phyloP scores from a whole-genome alignment of 148 eudicot genomes.

The Simmondsia chinensis region DNA sequence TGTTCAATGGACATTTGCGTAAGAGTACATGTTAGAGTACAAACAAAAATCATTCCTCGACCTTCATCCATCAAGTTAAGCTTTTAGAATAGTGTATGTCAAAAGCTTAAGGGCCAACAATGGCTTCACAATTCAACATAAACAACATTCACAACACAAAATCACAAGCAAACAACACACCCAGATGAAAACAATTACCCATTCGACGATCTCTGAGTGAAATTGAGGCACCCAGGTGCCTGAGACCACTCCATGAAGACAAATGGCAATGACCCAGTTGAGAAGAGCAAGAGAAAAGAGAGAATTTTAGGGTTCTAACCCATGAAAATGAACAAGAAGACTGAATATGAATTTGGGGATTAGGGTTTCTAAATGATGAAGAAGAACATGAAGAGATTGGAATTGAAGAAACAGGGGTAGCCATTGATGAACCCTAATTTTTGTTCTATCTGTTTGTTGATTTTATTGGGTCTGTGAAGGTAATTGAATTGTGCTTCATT shows the following conservation, averaged over 20 bases:
- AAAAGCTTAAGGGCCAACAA: too few relatives aligned
- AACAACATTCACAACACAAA: neutral
- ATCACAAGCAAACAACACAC: neutral
- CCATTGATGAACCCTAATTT: too few relatives aligned
- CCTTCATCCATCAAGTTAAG: too few relatives aligned
- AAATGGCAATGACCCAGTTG: conserved; percentile 41
- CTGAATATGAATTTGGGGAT: conserved; percentile 17
- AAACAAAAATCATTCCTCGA: too few relatives aligned
- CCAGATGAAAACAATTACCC: conserved; percentile 30
- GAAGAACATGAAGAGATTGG: conserved; percentile 17
- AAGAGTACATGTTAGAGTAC: too few relatives aligned
- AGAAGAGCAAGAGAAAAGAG: conserved; percentile 20
- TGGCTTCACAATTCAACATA: too few relatives aligned
- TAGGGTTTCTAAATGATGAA: conserved; percentile 11
- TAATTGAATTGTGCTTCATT: too few relatives aligned
- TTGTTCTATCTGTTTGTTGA: too few relatives aligned
- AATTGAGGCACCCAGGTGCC: conserved; percentile 29
- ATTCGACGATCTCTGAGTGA: conserved; percentile 17
- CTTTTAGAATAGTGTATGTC: too few relatives aligned
- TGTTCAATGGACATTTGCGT: too few relatives aligned
- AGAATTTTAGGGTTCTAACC: conserved; percentile 23
- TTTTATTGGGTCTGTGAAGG: too few relatives aligned
- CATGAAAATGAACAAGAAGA: conserved; percentile 18
- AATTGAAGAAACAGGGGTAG: conserved; percentile 38
- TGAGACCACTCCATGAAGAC: conserved; percentile 47